A percentile compares a stretch with the other conserved stretches of the same genome.
These are phyloP conservation scores for Rhizopogon rudus DNA, from an alignment of 768 basidiomycete genomes.

Conservation along the genomic window DNA sequence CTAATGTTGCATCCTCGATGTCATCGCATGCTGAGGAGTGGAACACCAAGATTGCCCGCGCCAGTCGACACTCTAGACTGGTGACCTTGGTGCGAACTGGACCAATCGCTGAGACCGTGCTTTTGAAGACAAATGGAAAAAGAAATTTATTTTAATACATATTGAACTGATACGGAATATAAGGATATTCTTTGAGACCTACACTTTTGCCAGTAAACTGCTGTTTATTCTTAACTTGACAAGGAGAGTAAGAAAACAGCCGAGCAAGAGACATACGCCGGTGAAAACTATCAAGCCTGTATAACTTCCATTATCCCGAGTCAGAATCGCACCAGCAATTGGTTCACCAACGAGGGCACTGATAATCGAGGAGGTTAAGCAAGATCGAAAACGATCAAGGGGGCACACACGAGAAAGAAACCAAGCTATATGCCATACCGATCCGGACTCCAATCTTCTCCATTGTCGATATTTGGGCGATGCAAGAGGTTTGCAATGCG, in stretches of 20 bases:
- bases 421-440: not conserved
- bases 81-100: no score
- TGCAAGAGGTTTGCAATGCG: not conserved
- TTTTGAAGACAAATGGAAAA: no score
- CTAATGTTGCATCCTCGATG: no score
- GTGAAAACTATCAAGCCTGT: not conserved
- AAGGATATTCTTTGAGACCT: not conserved
- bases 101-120: no score
- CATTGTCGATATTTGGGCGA: not conserved
- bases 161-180: not conserved
- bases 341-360: not conserved
- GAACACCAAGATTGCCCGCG: no score
- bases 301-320: not conserved
- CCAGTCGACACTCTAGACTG: no score
- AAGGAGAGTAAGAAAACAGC: not conserved
- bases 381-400: not conserved
- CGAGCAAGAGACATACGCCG: not conserved
- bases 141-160: no score
- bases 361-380: no score
- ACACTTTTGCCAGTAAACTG: not conserved
- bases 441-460: not conserved
- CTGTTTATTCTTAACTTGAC: not conserved
- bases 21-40: no score
- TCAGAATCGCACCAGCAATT: not conserved
- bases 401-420: not conserved